Evolutionary conservation across 495 filamentous ascomycete genomes (phyloP), one percentile per base, ranked within the genome.

Genomic region (Letharia lupina): DNA sequence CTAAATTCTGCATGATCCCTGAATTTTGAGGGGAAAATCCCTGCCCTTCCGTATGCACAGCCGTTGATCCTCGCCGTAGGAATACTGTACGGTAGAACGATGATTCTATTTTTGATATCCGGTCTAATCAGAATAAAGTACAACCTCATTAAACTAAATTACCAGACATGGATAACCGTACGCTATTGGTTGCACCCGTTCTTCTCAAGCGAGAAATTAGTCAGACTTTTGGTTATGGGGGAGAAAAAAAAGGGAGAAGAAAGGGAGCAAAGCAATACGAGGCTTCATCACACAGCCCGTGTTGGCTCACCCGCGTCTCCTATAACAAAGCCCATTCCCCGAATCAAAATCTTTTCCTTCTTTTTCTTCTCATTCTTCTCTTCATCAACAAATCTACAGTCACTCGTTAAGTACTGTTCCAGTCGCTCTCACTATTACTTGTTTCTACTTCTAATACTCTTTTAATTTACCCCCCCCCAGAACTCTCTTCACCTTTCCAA

Each of bases 361-460:
- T 23, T 66, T 52, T n/a, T 60, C 40, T 44, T 39, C 35, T 60
- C 23, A 28, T 8, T 47, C 61, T 28, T 28, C 23, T 28, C 23
- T 28, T 28, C 58, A 54, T 65, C 59, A 44, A 5, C 48, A 44
- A 42, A 40, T 45, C 9, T 31, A 61, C 62, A 68, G 67, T 68
- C 68, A 69, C 65, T 69, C 68, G 68, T 63, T 69, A 63, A 67
- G 60, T 47, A 65, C 45, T 68, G 57, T 57, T 31, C n/a, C 58
- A 48, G 6, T 56, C 47, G 28, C 35, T 60, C 57, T 65, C 57
- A 13, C 62, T 23, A 28, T 28, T 28, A 45, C 31, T 18, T 11
- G 45, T 61, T 60, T 40, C 40, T 40, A 61, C 47, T 31, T 68
- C 39, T 60, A 65, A 57, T 64, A 56, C 33, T 62, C 60, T 52